These are phyloP conservation scores for Priceomyces medius DNA, from an alignment of 805 yeast genomes.

Conservation along the genomic window DNA sequence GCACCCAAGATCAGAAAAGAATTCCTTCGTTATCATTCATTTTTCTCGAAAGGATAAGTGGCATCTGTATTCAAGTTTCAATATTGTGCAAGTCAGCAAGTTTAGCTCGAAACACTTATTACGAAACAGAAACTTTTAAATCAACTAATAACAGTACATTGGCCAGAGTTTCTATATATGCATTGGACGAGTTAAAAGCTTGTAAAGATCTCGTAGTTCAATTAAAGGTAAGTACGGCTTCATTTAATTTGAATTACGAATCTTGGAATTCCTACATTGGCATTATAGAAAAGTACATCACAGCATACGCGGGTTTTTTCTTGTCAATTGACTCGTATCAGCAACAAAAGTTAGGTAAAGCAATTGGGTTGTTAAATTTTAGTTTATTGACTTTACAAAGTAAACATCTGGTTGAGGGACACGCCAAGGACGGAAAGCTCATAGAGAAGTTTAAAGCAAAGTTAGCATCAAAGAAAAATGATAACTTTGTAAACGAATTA, in stretches of 20 bases:
- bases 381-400: slow-evolving; percentile 37
- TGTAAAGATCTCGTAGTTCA: slow-evolving; percentile 20
- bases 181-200: slow-evolving; percentile 31
- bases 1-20: neutral
- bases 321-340: slow-evolving; percentile 46
- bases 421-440: slow-evolving; percentile 12
- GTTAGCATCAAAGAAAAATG: slow-evolving; percentile 30
- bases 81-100: slow-evolving; percentile 39
- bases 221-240: slow-evolving; percentile 6
- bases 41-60: slow-evolving; percentile 24
- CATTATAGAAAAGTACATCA: slow-evolving; percentile 32
- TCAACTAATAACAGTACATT: slow-evolving; percentile 37
- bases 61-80: slow-evolving; percentile 37
- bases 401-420: slow-evolving; percentile 19
- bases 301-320: slow-evolving; percentile 46
- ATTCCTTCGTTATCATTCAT: slow-evolving; percentile 6
- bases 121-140: slow-evolving; percentile 18
- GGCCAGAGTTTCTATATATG: slow-evolving; percentile 44
- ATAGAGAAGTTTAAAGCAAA: slow-evolving; percentile 23
- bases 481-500: slow-evolving; percentile 27
- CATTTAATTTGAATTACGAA: slow-evolving; percentile 8
- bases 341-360: slow-evolving; percentile 43
- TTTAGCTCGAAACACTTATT: slow-evolving; percentile 28
- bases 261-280: slow-evolving; percentile 31
- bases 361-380: slow-evolving; percentile 44